Conservation (phyloP, 2,329 filamentous ascomycete species). For the Pyricularia grisea region DNA sequence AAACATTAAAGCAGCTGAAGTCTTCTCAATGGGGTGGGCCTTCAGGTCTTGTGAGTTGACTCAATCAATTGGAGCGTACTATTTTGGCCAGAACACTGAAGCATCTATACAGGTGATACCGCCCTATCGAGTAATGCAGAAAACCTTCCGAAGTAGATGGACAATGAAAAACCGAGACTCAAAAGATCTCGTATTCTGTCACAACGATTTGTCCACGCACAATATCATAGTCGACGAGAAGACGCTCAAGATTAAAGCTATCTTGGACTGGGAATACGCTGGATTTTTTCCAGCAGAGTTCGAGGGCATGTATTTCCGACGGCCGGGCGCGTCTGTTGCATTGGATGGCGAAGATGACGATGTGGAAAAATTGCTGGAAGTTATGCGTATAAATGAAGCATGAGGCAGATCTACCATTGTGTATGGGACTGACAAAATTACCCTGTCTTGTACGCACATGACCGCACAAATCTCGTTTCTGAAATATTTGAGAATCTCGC, state of each 20-base stretch:
- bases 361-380: neutral
- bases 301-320: constrained; percentile 7
- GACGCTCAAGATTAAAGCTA: constrained; percentile 11
- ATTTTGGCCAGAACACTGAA: neutral
- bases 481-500: too few relatives aligned
- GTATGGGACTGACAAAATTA: too few relatives aligned
- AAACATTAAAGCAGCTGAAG: constrained; percentile 16
- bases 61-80: constrained; percentile 14
- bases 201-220: constrained; percentile 14
- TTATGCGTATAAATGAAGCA: neutral
- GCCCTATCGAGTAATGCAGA: constrained; percentile 14
- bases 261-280: constrained; percentile 12
- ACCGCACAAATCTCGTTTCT: too few relatives aligned
- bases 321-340: constrained; percentile 13
- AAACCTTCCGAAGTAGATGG: constrained; percentile 11
- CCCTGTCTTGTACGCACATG: too few relatives aligned
- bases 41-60: constrained; percentile 16
- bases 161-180: constrained; percentile 13
- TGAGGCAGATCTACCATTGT: too few relatives aligned
- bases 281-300: constrained; percentile 8
- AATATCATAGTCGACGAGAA: constrained; percentile 26
- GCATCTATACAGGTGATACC: constrained; percentile 13
- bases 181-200: constrained; percentile 14
- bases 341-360: constrained; percentile 16
- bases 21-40: constrained; percentile 19